phyloP scores from a whole-genome alignment of 345 rosid species.

The Orychophragmus violaceus region DNA sequence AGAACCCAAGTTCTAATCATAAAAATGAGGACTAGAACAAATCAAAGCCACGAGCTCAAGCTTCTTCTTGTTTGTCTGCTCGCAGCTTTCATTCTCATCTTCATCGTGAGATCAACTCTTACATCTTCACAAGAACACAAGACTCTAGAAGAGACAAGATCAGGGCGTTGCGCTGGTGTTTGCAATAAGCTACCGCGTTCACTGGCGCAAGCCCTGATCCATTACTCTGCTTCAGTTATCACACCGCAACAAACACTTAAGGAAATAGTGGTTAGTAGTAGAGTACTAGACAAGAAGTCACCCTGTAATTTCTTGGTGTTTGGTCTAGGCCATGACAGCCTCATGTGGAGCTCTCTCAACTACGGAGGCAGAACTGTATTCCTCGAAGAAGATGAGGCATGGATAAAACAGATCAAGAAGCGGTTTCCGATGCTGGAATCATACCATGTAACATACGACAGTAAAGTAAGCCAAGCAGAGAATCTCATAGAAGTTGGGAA shows the following conservation, averaged over 20 bases:
- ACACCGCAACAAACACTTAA: constrained; percentile 80
- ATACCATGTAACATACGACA: constrained; percentile 66
- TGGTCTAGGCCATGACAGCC: constrained; percentile 85
- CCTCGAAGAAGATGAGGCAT: constrained; percentile 81
- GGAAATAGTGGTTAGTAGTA: constrained; percentile 59
- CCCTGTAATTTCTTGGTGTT: constrained; percentile 94
- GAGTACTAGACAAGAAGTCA: constrained; percentile 52
- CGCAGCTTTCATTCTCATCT: constrained; percentile 51
- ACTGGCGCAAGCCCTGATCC: constrained; percentile 64
- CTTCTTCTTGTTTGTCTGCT: constrained; percentile 55
- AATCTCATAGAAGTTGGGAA: constrained; percentile 61
- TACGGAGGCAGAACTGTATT: constrained; percentile 79
- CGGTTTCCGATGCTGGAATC: constrained; percentile 64
- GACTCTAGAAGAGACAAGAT: not conserved
- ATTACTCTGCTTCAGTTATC: constrained; percentile 73
- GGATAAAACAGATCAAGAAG: constrained; percentile 67
- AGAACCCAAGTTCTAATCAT: not conserved
- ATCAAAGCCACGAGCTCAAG: constrained; percentile 44
- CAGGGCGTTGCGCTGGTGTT: constrained; percentile 15
- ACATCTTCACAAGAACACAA: constrained; percentile 34
- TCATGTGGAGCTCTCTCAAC: constrained; percentile 90
- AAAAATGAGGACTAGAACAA: constrained; percentile 69
- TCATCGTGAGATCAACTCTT: constrained; percentile 54
- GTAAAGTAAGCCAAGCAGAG: constrained; percentile 69
- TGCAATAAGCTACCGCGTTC: constrained; percentile 58